Conservation (phyloP, 2,329 filamentous ascomycete species). For the Diaporthe amygdali region DNA sequence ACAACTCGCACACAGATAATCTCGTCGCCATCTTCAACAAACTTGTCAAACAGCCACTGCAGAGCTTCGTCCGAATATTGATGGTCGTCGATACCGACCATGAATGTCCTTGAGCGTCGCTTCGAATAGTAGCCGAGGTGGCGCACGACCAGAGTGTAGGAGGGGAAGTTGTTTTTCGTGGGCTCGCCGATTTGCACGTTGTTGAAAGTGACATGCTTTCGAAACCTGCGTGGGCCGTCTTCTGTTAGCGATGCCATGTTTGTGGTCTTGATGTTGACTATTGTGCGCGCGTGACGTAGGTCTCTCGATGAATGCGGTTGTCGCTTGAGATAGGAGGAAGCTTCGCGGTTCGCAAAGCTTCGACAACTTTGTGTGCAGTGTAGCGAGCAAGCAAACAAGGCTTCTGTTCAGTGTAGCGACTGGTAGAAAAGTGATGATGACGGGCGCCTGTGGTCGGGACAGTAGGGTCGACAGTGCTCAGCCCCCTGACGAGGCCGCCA, state of each 20-base stretch:
- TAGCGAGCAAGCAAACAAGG: not conserved
- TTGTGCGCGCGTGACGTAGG: not conserved
- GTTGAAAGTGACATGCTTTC: conserved; percentile 65
- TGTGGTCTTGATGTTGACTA: not conserved
- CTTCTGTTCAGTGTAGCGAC: not conserved
- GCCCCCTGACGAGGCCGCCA: not conserved
- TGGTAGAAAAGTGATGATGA: not conserved
- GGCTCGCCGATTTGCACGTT: conserved; percentile 63
- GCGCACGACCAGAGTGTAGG: conserved; percentile 82
- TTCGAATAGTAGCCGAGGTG: conserved; percentile 82
- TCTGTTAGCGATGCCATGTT: conserved; percentile 51
- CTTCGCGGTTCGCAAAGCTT: not conserved
- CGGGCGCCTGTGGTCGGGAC: not conserved
- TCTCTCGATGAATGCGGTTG: not conserved
- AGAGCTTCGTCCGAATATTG: conserved; percentile 91
- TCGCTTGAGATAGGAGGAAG: not conserved
- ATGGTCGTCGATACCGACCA: conserved; percentile 90
- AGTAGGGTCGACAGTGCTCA: not conserved
- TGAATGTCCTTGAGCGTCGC: conserved; percentile 83
- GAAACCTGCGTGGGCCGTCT: conserved; percentile 54
- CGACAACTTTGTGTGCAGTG: not conserved
- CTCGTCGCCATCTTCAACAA: conserved; percentile 93
- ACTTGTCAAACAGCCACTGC: conserved; percentile 89
- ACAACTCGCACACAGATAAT: conserved; percentile 89
- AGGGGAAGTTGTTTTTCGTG: conserved; percentile 65